Evolutionary conservation across 345 rosid species (phyloP).

Genomic region (Heritiera fomes): DNA sequence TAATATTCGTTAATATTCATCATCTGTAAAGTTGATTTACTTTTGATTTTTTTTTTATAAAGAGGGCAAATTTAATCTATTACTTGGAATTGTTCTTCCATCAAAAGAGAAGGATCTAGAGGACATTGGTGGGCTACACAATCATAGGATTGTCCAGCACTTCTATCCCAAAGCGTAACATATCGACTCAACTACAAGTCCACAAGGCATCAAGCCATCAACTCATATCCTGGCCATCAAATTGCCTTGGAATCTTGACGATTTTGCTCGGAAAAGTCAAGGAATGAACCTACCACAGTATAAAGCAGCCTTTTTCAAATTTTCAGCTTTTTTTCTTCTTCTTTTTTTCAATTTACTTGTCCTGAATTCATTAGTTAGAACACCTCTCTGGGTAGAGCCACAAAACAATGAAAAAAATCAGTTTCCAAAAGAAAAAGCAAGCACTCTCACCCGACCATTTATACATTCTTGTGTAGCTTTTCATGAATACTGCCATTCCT

Average conservation of each 20-base stretch:
- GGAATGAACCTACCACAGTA: background rate
- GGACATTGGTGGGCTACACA: conserved; percentile 4
- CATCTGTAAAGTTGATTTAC: background rate
- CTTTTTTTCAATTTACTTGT: background rate
- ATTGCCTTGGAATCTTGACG: background rate
- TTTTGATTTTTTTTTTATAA: background rate
- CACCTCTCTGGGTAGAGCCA: too few relatives aligned
- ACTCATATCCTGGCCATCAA: background rate
- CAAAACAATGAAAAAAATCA: background rate
- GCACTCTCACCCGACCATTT: background rate
- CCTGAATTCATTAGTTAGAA: background rate
- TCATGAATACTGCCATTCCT: background rate
- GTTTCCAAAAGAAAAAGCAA: background rate
- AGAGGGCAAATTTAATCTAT: background rate
- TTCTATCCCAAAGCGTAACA: background rate
- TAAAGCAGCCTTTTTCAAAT: background rate
- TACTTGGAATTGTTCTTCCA: background rate
- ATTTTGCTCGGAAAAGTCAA: background rate
- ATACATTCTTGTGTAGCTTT: background rate
- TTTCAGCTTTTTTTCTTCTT: background rate
- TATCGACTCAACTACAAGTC: background rate
- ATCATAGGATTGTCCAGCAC: background rate
- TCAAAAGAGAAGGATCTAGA: background rate
- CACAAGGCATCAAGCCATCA: background rate
- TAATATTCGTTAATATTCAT: background rate